These are phyloP conservation scores for Trypanosomatidae sp. DNA, from an alignment of 208 protist species.

Conservation along the genomic window DNA sequence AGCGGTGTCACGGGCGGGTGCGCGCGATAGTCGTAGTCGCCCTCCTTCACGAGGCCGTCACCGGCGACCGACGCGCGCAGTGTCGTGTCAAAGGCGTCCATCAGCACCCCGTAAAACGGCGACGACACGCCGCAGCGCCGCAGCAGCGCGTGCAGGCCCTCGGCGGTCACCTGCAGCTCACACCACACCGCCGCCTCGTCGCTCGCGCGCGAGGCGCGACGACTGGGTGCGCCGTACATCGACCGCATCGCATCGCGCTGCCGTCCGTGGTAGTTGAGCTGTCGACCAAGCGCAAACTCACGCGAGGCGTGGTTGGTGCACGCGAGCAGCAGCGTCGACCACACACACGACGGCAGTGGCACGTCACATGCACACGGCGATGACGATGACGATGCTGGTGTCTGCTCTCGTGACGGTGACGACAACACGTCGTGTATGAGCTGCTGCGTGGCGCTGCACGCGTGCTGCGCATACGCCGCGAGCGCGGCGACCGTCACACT, in stretches of 20 bases:
- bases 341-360: conserved; percentile 30
- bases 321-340: conserved; percentile 30
- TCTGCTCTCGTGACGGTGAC: conserved; percentile 3
- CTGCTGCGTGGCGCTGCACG: conserved; percentile 23
- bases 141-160: conserved; percentile 52
- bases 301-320: conserved; percentile 41
- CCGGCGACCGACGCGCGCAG: conserved; percentile 54
- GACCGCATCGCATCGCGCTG: conserved; percentile 43
- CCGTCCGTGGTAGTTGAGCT: conserved; percentile 65
- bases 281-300: conserved; percentile 69
- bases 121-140: conserved; percentile 9
- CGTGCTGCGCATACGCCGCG: conserved; percentile 65
- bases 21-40: conserved; percentile 33
- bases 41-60: conserved; percentile 48
- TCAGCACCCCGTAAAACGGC: conserved; percentile 75
- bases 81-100: conserved; percentile 73
- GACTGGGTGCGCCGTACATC: conserved; percentile 17
- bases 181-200: no score
- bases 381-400: no score
- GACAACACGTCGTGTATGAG: conserved; percentile 18
- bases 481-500: conserved; percentile 35
- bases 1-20: conserved; percentile 8
- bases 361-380: conserved; percentile 25
- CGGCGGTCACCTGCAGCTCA: conserved; percentile 18
- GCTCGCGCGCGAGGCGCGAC: conserved; percentile 9